A percentile compares a stretch with the other conserved stretches of the same genome.
Conservation (phyloP, 352 stramenopile species). For the Aphanomyces stellatus region DNA sequence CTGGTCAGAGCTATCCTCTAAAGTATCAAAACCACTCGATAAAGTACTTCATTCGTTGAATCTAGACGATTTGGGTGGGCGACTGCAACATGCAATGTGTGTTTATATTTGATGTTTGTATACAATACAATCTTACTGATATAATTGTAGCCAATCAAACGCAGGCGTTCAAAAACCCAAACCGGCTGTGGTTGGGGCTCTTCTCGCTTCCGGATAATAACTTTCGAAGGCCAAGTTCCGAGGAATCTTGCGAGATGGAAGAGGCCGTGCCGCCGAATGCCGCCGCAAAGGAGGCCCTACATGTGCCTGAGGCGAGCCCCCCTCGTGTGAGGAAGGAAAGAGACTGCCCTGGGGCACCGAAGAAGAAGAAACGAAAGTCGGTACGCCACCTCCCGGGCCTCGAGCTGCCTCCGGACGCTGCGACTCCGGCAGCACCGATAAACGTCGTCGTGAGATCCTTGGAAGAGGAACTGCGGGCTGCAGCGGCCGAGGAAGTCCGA, state of each 20-base stretch:
- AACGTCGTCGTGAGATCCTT: slow-evolving; percentile 7
- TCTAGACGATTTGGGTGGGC: too few species aligned
- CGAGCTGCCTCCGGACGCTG: neutral
- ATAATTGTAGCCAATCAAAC: neutral
- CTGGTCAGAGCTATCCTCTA: too few species aligned
- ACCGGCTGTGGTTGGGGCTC: neutral
- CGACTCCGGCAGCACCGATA: neutral
- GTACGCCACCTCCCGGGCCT: slow-evolving; percentile 7
- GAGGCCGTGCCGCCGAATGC: neutral
- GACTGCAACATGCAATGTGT: neutral
- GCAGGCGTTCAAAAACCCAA: neutral
- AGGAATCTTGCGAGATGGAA: neutral
- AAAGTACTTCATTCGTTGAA: neutral
- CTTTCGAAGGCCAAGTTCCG: neutral
- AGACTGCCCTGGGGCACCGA: slow-evolving; percentile 15
- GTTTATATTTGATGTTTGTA: neutral
- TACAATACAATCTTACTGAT: neutral
- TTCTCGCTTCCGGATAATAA: neutral
- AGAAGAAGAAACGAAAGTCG: slow-evolving; percentile 7
- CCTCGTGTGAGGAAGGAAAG: slow-evolving; percentile 11
- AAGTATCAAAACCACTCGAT: neutral
- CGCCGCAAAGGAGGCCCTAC: neutral
- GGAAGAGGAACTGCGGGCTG: slow-evolving; percentile 14
- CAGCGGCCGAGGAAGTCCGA: neutral
- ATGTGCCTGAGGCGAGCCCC: neutral